Percentiles rank a stretch among this genome's conserved stretches.
Evolutionary conservation across 2,329 filamentous ascomycete species (phyloP).

Genomic region (Trichoderma koningiopsis): DNA sequence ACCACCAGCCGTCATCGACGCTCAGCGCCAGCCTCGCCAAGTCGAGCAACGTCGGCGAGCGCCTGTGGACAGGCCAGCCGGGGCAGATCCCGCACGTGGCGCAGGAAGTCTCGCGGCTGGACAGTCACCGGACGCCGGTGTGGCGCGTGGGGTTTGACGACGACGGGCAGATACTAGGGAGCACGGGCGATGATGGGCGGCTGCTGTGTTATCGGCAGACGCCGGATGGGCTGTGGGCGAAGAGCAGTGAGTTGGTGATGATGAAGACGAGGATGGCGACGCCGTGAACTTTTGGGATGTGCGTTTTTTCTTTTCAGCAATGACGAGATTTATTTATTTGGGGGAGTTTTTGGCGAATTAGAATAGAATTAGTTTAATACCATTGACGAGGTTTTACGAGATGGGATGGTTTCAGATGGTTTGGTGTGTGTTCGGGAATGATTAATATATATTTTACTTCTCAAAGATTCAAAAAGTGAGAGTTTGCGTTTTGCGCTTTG

Average conservation of each 20-base stretch:
- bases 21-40: slow-evolving; percentile 58
- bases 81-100: slow-evolving; percentile 67
- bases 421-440: background rate
- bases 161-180: slow-evolving; percentile 71
- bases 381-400: background rate
- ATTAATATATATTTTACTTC: too few relatives aligned
- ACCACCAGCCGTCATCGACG: slow-evolving; percentile 47
- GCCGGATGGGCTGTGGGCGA: slow-evolving; percentile 59
- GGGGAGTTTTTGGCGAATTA: background rate
- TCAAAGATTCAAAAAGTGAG: too few relatives aligned
- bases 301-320: background rate
- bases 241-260: slow-evolving; percentile 62
- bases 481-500: background rate
- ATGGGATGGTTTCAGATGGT: background rate
- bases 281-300: slow-evolving; percentile 36
- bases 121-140: slow-evolving; percentile 68
- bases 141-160: slow-evolving; percentile 75
- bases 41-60: slow-evolving; percentile 48
- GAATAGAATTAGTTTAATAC: background rate
- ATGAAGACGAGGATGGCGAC: slow-evolving; percentile 57
- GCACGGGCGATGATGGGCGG: slow-evolving; percentile 74
- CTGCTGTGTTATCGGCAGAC: slow-evolving; percentile 63
- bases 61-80: slow-evolving; percentile 58
- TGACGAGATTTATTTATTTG: background rate
- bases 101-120: slow-evolving; percentile 66